Evolutionary conservation across 2,329 filamentous ascomycete species (phyloP).

Genomic region (Didymella segeticola): DNA sequence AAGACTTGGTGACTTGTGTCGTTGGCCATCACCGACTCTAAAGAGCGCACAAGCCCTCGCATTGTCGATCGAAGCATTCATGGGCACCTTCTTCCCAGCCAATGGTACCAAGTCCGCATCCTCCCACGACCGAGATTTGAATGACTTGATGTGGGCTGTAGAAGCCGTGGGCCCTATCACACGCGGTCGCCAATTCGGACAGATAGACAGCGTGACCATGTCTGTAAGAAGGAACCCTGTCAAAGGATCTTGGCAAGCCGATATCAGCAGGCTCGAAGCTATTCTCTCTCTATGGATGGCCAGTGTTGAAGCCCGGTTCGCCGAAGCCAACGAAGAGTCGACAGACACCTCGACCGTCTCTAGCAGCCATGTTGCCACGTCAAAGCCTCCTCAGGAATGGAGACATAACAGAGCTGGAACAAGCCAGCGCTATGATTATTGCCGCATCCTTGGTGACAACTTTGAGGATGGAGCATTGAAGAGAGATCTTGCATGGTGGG

Average conservation of each 20-base stretch:
- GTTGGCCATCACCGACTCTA: background rate
- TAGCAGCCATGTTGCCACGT: too few species aligned
- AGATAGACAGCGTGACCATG: too few species aligned
- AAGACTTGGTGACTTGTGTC: background rate
- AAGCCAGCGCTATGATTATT: background rate
- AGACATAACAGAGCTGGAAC: background rate
- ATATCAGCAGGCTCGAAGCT: background rate
- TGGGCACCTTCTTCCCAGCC: background rate
- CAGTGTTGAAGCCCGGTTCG: background rate
- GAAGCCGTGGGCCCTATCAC: too few species aligned
- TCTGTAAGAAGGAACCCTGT: background rate
- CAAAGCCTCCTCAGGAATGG: too few species aligned
- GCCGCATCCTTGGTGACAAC: slow-evolving; percentile 7
- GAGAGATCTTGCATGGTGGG: slow-evolving; percentile 9
- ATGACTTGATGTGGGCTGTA: too few species aligned
- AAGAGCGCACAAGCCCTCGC: background rate
- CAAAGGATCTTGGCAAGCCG: background rate
- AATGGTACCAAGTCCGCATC: too few species aligned
- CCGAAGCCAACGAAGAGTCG: background rate
- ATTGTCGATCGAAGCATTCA: background rate
- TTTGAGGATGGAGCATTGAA: background rate
- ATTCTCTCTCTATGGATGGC: slow-evolving; percentile 10
- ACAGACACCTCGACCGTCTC: too few species aligned
- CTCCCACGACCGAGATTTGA: too few species aligned
- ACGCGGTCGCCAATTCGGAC: too few species aligned